phyloP scores from a whole-genome alignment of 306 rosid genomes.

The Malus sieversii region DNA sequence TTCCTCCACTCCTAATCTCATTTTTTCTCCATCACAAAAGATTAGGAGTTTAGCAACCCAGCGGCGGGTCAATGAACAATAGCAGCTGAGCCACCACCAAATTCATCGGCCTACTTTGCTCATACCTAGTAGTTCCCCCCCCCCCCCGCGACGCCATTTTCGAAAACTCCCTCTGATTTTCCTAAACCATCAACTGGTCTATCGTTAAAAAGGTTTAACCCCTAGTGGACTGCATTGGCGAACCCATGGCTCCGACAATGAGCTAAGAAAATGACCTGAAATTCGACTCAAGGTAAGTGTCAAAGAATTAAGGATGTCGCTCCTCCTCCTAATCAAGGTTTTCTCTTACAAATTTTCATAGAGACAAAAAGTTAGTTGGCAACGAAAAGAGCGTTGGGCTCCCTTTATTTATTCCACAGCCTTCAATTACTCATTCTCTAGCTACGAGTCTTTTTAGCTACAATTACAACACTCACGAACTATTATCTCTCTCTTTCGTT shows the following conservation, averaged over 20 bases:
- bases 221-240: conserved; percentile 47
- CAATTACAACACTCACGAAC: no score
- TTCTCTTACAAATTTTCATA: no score
- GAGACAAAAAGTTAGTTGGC: no score
- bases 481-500: no score
- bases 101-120: conserved; percentile 72
- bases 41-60: no score
- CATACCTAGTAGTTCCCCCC: conserved; percentile 35
- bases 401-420: background rate
- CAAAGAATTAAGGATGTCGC: no score
- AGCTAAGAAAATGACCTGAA: conserved; percentile 69
- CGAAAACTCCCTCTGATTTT: conserved; percentile 18
- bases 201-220: conserved; percentile 1
- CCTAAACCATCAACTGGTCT: conserved; percentile 21
- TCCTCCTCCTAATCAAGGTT: no score
- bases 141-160: background rate
- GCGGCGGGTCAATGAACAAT: conserved; percentile 18
- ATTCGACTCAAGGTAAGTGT: no score
- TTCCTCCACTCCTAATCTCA: no score
- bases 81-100: conserved; percentile 66
- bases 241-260: conserved; percentile 96
- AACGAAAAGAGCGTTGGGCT: no score
- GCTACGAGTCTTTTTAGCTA: no score
- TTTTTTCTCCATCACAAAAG: no score
- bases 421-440: background rate